A percentile compares a stretch with the other conserved stretches of the same genome.
These are phyloP conservation scores for Actinomucor elegans DNA, from an alignment of 371 early-diverging fungal species.

Conservation along the genomic window DNA sequence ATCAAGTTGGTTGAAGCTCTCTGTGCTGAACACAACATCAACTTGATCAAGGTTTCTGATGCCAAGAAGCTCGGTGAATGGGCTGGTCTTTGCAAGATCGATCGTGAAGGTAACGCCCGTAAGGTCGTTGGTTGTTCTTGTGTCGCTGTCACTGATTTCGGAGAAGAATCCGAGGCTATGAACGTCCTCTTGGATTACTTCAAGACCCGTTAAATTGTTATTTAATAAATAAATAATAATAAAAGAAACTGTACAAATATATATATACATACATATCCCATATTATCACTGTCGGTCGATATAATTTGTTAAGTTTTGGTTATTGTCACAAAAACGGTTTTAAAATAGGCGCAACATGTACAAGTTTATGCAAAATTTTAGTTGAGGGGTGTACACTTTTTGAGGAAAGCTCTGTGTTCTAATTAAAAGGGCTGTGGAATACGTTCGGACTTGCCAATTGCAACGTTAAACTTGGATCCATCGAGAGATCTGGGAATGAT, in stretches of 20 bases:
- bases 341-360: too few species aligned
- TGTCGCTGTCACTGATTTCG: constrained; percentile 96
- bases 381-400: too few species aligned
- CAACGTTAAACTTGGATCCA: too few species aligned
- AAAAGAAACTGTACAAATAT: neutral
- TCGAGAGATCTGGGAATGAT: too few species aligned
- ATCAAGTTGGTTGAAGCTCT: constrained; percentile 96
- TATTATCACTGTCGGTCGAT: too few species aligned
- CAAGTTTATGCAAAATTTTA: too few species aligned
- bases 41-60: constrained; percentile 96
- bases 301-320: too few species aligned
- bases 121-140: constrained; percentile 97
- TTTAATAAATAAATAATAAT: neutral
- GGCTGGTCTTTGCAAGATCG: constrained; percentile 99
- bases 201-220: constrained; percentile 67
- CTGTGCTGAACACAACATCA: constrained; percentile 98
- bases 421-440: too few species aligned
- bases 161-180: constrained; percentile 98
- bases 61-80: constrained; percentile 99
- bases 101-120: constrained; percentile 97
- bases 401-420: too few species aligned
- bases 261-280: too few species aligned
- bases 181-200: constrained; percentile 94
- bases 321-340: too few species aligned
- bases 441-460: too few species aligned